Evolutionary conservation across 768 basidiomycete genomes (phyloP), one percentile per base, ranked within the genome.

Genomic region (Mycena capillaripes): DNA sequence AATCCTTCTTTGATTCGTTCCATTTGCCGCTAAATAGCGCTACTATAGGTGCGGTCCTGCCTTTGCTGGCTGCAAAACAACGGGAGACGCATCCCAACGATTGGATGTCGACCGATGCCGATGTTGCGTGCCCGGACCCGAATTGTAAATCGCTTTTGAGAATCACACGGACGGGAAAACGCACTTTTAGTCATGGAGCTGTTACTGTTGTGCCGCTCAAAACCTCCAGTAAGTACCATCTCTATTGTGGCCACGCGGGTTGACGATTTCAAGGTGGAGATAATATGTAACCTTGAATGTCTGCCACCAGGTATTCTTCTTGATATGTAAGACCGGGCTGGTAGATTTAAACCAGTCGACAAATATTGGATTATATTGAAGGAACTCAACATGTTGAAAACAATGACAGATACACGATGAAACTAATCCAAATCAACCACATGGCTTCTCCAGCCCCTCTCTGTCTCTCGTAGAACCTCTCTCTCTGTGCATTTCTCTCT

Each of bases 31-130:
- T n/a, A n/a, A n/a, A n/a, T n/a, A n/a, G n/a, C n/a, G n/a, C n/a
- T n/a, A n/a, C n/a, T n/a, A 61, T 80, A 44, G 92, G 85, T 29
- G 84, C 91, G 10, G 84, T 93, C 21, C 84, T 93, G 8, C 91
- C 91, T 3, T 82, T 93, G n/a, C 82, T 93, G 10, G 89, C 91
- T 10, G 91, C 91, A 21, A 93, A 92, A 76, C 91, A 93, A 69
- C 86, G 91, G 6, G 79, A 80, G 17, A 88, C 87, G 3, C 80
- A 90, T 62, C 75, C 81, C 1, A 86, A 89, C 71, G 91, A 92
- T 77, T 92, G 92, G 91, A 92, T 93, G 88, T 82, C 89, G 7
- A 90, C 90, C 1, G 92, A 93, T 70, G 86, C 85, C 0, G 88
- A 91, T 74, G 79, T 93, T 32, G 91, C 91, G 0, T 93, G 91